phyloP scores from a whole-genome alignment of 164 flowering plant genomes.

The Kalanchoe fedtschenkoi region DNA sequence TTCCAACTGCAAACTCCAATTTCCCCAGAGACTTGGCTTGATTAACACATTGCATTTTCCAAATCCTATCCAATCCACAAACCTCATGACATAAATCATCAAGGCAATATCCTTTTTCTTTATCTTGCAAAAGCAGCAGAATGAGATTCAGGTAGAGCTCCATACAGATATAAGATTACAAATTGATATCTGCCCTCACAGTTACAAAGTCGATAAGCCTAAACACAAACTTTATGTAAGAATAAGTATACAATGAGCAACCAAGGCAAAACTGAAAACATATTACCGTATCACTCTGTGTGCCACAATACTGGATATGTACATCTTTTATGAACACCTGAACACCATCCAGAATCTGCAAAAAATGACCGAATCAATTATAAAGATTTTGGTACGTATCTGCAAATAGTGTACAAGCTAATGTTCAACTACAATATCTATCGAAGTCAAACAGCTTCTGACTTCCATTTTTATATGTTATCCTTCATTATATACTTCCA shows the following conservation, averaged over 20 bases:
- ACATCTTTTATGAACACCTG: slow-evolving; percentile 70
- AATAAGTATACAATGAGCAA: neutral
- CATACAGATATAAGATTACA: neutral
- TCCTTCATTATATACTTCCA: neutral
- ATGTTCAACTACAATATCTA: neutral
- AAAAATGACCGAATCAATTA: slow-evolving; percentile 5
- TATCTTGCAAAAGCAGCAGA: neutral
- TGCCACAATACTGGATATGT: slow-evolving; percentile 44
- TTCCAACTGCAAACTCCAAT: neutral
- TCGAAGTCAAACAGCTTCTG: neutral
- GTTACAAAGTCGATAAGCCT: neutral
- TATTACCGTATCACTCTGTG: slow-evolving; percentile 29
- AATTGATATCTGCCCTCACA: neutral
- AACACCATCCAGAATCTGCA: slow-evolving; percentile 76
- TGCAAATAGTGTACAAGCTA: neutral
- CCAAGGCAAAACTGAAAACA: slow-evolving; percentile 1
- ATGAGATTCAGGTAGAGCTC: neutral
- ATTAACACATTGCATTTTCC: neutral
- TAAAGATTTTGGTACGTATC: neutral
- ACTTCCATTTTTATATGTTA: neutral
- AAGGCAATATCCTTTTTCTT: neutral
- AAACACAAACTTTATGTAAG: neutral
- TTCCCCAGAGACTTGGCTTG: neutral
- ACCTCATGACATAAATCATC: neutral
- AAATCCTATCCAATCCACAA: neutral